Base-by-base conservation (phyloP, 768 basidiomycete genomes). In the Phallus indusiatus region DNA sequence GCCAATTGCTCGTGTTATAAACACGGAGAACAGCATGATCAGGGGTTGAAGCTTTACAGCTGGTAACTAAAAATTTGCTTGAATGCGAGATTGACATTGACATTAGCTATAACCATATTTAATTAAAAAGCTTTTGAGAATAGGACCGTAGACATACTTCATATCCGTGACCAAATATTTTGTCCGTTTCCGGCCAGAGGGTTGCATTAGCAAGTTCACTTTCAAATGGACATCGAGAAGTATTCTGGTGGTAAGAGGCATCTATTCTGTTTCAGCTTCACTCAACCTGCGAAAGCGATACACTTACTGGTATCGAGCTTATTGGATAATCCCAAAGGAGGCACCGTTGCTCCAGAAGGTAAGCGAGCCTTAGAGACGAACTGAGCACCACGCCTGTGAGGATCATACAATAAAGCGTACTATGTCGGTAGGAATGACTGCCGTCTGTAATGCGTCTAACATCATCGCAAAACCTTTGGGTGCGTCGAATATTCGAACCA, bases 91-190 rank as follows among this genome's bases (percentile, higher is more conserved):
- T 78, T 0, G 85, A 83, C 11, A 97, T 73, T 0, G 88, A 80
- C 51, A 94, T 88, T 8, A 90, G 87, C 91, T 95, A 60, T 14
- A 53, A 46, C n/a, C n/a, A n/a, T n/a, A n/a, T n/a, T n/a, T n/a
- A 22, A 53, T 37, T 14, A 34, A 50, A 47, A 28, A 62, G 21
- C 28, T 18, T 47, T 24, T 14, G 17, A 28, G 35, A 55, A 42
- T 36, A 59, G 34, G 16, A 20, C n/a, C 1, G 36, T 24, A 47
- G 60, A 51, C 73, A 54, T 61, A 88, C 92, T 81, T 99, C 96
- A 66, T 97, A 98, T 47, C 95, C 94, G 70, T 98, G 96, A 5
- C 95, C 96, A 69, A 96, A 99, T 0, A 99, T 77, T 69, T 99
- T 99, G 66, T 98, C 96, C 1, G 84, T 75, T 73, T 99, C 96